Base-by-base conservation (phyloP, 2,329 filamentous ascomycete species). In the Nannizzia gypsea region DNA sequence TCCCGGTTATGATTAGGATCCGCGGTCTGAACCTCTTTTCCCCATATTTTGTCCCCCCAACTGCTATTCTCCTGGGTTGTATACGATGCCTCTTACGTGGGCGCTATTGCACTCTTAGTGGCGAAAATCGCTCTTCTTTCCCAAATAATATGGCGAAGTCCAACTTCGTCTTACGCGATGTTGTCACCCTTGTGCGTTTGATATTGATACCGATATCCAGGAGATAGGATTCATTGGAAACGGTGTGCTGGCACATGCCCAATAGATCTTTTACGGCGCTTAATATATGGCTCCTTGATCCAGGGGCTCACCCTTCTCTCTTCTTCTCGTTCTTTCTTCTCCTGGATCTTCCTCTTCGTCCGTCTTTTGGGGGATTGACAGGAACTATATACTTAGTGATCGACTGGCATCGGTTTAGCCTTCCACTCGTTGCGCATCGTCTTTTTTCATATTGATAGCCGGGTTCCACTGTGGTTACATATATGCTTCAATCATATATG, bases 371-470 rank as follows among this genome's bases (percentile, higher is more conserved):
- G 24, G 15, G 48, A 31, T 28, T 52, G 28, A 28, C 22, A 26
- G 28, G 48, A 15, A 31, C 48, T 31, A 31, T 34, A 54, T 34
- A 20, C 50, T 54, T 54, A 54, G 24, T 54, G 50, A 54, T 54
- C 50, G 50, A 54, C 50, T 54, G 28, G 50, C 50, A 34, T 54
- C 50, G 50, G 50, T 34, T 54, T 54, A 54, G 26, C 28, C 50
- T 54, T 54, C 26, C 28, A n/a, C 26, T 34, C n/a, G 28, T 54
- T 26, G 50, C 17, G 31, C 50, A 34, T 34, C 15, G 28, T 36
- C 9, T 24, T 34, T 52, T 34, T 34, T 54, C 28, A 31, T 54
- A 50, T 54, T 34, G 50, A 54, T 54, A 34, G 31, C 50, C 26
- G 28, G 50, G 50, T 54, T 36, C 50, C 50, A 54, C 50, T 9